A percentile compares a stretch with the other conserved stretches of the same genome.
Conservation (phyloP, 768 basidiomycete species). For the Holtermannia corniformis region DNA sequence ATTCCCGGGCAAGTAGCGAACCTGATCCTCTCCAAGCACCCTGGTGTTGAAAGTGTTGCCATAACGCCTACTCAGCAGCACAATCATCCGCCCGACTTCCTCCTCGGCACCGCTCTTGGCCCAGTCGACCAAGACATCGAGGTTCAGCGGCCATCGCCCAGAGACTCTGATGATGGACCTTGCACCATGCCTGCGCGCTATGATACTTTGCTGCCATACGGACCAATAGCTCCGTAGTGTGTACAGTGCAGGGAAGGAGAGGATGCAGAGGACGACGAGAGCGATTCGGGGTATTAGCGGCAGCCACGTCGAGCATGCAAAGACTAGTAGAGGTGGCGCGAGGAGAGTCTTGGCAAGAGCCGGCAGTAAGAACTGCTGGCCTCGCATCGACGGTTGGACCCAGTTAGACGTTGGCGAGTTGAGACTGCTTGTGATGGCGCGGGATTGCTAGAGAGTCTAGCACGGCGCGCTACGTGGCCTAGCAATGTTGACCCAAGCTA, state of each 20-base stretch:
- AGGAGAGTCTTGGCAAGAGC: conserved; percentile 18
- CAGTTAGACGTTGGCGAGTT: too few relatives aligned
- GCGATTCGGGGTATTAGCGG: neutral
- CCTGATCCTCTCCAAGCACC: conserved; percentile 35
- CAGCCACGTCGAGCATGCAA: neutral
- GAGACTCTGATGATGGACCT: conserved; percentile 16
- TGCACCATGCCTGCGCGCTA: conserved; percentile 12
- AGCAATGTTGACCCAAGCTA: too few relatives aligned
- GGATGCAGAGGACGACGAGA: conserved; percentile 5
- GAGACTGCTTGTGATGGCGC: too few relatives aligned
- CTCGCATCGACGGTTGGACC: too few relatives aligned
- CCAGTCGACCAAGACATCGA: conserved; percentile 33
- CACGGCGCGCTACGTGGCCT: too few relatives aligned
- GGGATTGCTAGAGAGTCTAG: too few relatives aligned
- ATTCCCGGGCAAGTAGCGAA: conserved; percentile 12
- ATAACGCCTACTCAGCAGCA: conserved; percentile 16
- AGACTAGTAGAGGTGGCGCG: conserved; percentile 9
- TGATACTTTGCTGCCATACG: neutral
- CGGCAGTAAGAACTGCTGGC: conserved; percentile 11
- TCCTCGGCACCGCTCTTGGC: conserved; percentile 26
- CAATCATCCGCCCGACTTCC: conserved; percentile 35
- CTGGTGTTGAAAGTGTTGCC: conserved; percentile 34
- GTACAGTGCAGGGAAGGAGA: conserved; percentile 15
- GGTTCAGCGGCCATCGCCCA: conserved; percentile 29
- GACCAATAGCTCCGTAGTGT: conserved; percentile 8